A percentile compares a stretch with the other conserved stretches of the same genome.
phyloP scores from a whole-genome alignment of 805 yeast species.

The Yamadazyma sp. region DNA sequence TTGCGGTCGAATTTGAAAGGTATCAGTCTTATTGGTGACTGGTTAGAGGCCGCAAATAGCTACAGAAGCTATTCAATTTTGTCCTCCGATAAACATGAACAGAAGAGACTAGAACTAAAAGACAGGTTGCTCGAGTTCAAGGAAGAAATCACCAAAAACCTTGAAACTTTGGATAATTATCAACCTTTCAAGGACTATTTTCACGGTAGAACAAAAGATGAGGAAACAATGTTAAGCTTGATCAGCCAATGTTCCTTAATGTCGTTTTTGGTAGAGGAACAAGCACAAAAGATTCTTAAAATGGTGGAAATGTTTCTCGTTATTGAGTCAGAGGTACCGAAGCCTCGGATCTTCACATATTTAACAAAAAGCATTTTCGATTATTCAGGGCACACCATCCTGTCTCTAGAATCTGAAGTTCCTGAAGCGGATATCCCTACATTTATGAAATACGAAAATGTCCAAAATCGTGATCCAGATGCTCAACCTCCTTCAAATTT shows the following conservation, averaged over 20 bases:
- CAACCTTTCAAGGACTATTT: constrained; percentile 12
- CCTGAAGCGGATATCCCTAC: constrained; percentile 11
- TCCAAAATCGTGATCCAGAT: constrained; percentile 29
- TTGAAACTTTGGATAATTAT: constrained; percentile 13
- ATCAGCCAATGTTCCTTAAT: constrained; percentile 26
- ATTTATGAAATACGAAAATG: constrained; percentile 9
- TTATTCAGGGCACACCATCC: constrained; percentile 8
- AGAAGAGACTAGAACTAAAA: constrained; percentile 19
- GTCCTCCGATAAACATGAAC: constrained; percentile 9
- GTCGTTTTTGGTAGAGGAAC: constrained; percentile 9
- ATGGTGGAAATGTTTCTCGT: constrained; percentile 11
- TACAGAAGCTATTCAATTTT: constrained; percentile 24
- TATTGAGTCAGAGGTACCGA: constrained; percentile 13
- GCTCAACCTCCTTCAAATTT: constrained; percentile 23
- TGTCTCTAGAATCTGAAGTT: constrained; percentile 11
- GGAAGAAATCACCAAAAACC: constrained; percentile 10
- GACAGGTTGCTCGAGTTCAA: constrained; percentile 15
- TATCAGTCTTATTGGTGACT: constrained; percentile 18
- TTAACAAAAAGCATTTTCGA: constrained; percentile 15
- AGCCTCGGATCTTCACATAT: constrained; percentile 11
- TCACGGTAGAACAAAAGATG: constrained; percentile 17
- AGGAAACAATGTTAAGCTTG: constrained; percentile 25
- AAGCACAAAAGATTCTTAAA: constrained; percentile 3
- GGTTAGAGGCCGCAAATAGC: constrained; percentile 31
- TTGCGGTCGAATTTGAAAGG: constrained; percentile 19